These are phyloP conservation scores for Suhomyces yuchorum DNA, from an alignment of 1,139 yeast species.

Conservation along the genomic window DNA sequence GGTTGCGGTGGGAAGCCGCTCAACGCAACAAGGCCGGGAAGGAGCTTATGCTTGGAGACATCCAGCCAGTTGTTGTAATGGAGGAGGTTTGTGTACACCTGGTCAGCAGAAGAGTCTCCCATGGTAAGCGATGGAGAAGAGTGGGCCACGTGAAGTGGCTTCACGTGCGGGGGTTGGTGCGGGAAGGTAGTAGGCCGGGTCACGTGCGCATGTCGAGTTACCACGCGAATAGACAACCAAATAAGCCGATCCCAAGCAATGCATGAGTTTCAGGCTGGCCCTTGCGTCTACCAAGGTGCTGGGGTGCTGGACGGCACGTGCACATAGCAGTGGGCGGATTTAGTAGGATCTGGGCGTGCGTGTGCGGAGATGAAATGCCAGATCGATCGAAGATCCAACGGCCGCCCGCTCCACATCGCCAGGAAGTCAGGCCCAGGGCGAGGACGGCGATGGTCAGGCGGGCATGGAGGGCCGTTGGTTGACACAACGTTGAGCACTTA, in stretches of 20 bases:
- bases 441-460: too few relatives aligned
- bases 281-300: neutral
- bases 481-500: neutral
- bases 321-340: neutral
- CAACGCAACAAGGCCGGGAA: constrained; percentile 17
- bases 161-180: neutral
- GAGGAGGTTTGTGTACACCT: constrained; percentile 46
- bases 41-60: constrained; percentile 29
- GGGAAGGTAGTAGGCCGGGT: too few relatives aligned
- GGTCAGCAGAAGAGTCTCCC: constrained; percentile 19
- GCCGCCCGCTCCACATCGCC: too few relatives aligned
- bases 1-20: constrained; percentile 41
- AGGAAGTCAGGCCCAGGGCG: too few relatives aligned
- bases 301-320: neutral
- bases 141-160: neutral
- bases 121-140: neutral
- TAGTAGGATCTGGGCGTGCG: constrained; percentile 1
- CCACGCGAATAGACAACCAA: neutral
- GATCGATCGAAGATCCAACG: neutral
- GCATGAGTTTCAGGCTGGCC: neutral
- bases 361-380: neutral
- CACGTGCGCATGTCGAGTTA: too few relatives aligned
- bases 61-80: constrained; percentile 58
- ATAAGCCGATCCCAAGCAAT: neutral
- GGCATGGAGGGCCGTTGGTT: neutral